Evolutionary conservation across 306 rosid species (phyloP), one percentile per base, ranked within the genome.

Genomic region (Morella rubra): DNA sequence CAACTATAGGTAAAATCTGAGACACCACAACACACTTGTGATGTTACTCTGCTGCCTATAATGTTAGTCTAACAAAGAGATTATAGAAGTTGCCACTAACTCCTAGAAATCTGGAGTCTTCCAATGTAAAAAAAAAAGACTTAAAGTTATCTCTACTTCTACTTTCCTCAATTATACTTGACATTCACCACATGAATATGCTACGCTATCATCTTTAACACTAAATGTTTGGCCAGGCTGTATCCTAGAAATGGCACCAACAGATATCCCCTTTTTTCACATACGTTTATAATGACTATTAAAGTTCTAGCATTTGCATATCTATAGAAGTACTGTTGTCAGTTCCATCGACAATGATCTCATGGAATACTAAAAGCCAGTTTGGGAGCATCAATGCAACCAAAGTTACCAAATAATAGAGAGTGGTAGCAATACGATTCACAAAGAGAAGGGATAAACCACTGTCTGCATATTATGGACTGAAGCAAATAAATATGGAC

Each of bases 1-100:
- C 97, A 49, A 79, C 64, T 46, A 93, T 87, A 56, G 98, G 98
- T 68, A 0, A 80, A 76, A 93, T 83, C 98, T 93, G 93, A 54
- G 6, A 61, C 8, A 73, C 27, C 77, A 71, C 12, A 20, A 6
- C 10, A 61, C 5, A 61, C 61, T 55, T 69, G 62, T 77, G 0
- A 71, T 40, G 61, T 82, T 60, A 80, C 22, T 44, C 20, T 44
- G 22, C 50, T 27, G 74, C 32, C 59, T 61, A 64, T 58, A 68
- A 77, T 27, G 27, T 61, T 22, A 13, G 32, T 8, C 68, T 44
- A 7, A 14, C 66, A 4, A 60, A 70, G 47, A 72, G 9, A 32
- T 6, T 8, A 11, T 20, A 41, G 19, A 65, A n/a, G 41, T 53
- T 18, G 3, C 56, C 60, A 75, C 11, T 13, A 5, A 62, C 14